Evolutionary conservation across 176 grass and related monocot species (phyloP).

Genomic region (Oryza punctata): DNA sequence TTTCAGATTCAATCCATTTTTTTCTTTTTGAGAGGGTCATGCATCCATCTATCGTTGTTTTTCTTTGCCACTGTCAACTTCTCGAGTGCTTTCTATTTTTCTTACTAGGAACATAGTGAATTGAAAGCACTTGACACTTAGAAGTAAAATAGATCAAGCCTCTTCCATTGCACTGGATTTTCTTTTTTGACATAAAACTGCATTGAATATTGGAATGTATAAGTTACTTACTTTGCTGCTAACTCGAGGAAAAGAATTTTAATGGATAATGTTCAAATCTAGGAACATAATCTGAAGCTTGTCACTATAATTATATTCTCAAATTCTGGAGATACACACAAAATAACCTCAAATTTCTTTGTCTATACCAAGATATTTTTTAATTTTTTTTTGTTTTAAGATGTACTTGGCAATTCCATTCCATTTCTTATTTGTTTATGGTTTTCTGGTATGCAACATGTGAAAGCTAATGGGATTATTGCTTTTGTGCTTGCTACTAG

Average conservation of each 20-base stretch:
- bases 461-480: conserved; percentile 22
- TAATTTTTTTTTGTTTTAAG: neutral
- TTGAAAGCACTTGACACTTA: neutral
- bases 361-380: conserved; percentile 36
- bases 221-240: conserved; percentile 2
- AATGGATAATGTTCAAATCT: conserved; percentile 28
- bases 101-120: neutral
- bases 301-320: conserved; percentile 7
- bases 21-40: neutral
- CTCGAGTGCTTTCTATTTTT: conserved; percentile 7
- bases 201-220: conserved; percentile 23
- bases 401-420: conserved; percentile 12
- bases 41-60: neutral
- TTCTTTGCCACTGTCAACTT: neutral
- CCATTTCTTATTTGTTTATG: neutral
- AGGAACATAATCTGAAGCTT: conserved; percentile 1
- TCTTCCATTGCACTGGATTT: neutral
- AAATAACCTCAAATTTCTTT: conserved; percentile 31
- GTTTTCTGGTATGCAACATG: neutral
- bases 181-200: neutral
- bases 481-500: conserved; percentile 53
- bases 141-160: conserved; percentile 7
- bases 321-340: conserved; percentile 22
- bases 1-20: neutral
- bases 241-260: conserved; percentile 10